Base-by-base conservation (phyloP, 2,329 filamentous ascomycete genomes). In the Colletotrichum abscissum region DNA sequence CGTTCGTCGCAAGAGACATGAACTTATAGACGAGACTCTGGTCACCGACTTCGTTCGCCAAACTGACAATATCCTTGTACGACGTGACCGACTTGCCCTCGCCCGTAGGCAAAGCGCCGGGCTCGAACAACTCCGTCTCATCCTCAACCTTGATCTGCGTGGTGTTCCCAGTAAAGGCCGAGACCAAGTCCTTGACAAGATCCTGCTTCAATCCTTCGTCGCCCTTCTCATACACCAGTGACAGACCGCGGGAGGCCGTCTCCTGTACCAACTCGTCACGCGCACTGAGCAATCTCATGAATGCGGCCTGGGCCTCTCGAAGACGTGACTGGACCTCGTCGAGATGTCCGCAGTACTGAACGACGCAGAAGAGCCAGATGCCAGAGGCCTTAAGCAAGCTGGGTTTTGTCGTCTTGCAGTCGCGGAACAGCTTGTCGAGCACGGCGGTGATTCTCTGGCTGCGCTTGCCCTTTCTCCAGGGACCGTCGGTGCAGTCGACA, bases 21-120 rank as follows among this genome's bases (percentile, higher is more conserved):
- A 99, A 98, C 74, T 95, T 95, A 85, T 99, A 99, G 1, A 98
- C 94, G n/a, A 99, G 87, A 77, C 94, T 95, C 72, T 97, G 96
- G 78, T 99, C 96, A 12, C 97, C 97, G 42, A 98, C 95, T 83
- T 99, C 97, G 56, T 96, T 94, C n/a, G 97, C 97, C 60, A 99
- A 87, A 77, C 89, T 97, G 82, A 99, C 94, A 76, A 99, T 98
- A 79, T 99, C 97, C 80, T 97, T 98, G 85, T 99, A 99, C 0
- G 96, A 98, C 0, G 95, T 98, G 68, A 98, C 90, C 0, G 95
- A 95, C 76, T 89, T 94, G 8, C 95, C 95, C 76, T 98, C 95
- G 4, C 95, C 95, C 0, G 95, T 98, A 0, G 95, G 95, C 14
- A 98, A 83, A 2, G 94, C 94, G 6, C 97, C 97, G 1, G 94